These are phyloP conservation scores for Claviceps pusilla DNA, from an alignment of 2,329 filamentous ascomycete genomes.

Conservation along the genomic window DNA sequence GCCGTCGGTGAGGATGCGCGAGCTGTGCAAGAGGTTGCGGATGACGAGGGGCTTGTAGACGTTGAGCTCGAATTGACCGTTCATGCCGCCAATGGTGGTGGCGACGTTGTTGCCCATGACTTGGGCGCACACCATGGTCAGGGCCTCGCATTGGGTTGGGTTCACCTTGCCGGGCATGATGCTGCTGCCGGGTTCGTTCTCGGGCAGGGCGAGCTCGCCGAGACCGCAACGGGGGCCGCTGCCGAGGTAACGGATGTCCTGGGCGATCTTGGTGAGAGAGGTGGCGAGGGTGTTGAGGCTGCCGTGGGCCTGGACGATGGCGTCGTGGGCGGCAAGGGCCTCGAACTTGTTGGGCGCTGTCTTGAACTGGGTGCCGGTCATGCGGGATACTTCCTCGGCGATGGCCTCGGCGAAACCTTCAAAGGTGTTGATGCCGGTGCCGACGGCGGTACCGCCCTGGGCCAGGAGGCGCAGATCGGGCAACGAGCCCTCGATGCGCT, in stretches of 20 bases:
- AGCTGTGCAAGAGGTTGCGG: slow-evolving; percentile 84
- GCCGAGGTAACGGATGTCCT: slow-evolving; percentile 94
- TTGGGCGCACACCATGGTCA: slow-evolving; percentile 96
- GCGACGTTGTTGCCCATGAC: slow-evolving; percentile 96
- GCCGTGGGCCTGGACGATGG: slow-evolving; percentile 85
- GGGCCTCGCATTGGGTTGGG: slow-evolving; percentile 91
- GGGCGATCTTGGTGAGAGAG: slow-evolving; percentile 93
- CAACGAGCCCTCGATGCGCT: slow-evolving; percentile 68
- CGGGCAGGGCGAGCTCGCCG: slow-evolving; percentile 80
- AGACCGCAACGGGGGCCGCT: slow-evolving; percentile 91
- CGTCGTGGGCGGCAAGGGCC: slow-evolving; percentile 87
- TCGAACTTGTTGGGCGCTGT: slow-evolving; percentile 99
- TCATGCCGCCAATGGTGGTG: slow-evolving; percentile 85
- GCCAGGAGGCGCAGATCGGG: slow-evolving; percentile 77
- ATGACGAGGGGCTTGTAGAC: slow-evolving; percentile 98
- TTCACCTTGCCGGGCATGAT: slow-evolving; percentile 99
- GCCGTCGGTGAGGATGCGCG: slow-evolving; percentile 72
- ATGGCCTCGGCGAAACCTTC: slow-evolving; percentile 90
- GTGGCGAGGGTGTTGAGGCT: slow-evolving; percentile 82
- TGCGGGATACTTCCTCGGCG: slow-evolving; percentile 75
- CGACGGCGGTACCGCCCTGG: slow-evolving; percentile 92
- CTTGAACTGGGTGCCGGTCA: slow-evolving; percentile 86
- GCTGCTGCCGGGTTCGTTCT: slow-evolving; percentile 94
- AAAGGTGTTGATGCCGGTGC: slow-evolving; percentile 95
- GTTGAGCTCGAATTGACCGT: slow-evolving; percentile 97